phyloP scores from a whole-genome alignment of 345 rosid genomes.

The Brassica cretica region DNA sequence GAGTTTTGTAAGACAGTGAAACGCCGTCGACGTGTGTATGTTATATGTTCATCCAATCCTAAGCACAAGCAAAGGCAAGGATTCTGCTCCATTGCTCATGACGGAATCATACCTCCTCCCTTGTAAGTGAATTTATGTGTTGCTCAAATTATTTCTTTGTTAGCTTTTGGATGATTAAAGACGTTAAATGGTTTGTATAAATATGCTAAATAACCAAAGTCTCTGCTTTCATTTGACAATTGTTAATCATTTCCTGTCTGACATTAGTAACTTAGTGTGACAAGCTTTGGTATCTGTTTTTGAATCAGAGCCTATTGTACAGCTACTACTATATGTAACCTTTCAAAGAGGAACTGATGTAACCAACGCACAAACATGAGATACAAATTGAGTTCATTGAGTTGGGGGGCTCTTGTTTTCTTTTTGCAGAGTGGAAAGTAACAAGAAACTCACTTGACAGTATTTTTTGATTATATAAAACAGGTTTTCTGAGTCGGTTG shows the following conservation, averaged over 20 bases:
- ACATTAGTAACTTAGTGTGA: neutral
- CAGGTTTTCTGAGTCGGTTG: conserved; percentile 50
- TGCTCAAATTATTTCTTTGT: neutral
- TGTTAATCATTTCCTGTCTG: neutral
- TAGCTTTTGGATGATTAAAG: neutral
- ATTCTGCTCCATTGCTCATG: conserved; percentile 52
- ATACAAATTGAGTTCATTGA: neutral
- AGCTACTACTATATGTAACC: neutral
- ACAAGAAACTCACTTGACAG: neutral
- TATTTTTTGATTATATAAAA: neutral
- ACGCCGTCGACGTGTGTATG: conserved; percentile 83
- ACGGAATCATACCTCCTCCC: conserved; percentile 40
- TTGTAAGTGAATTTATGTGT: conserved; percentile 40
- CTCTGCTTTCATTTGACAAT: neutral
- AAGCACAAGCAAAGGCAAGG: conserved; percentile 96
- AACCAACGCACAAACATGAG: conserved; percentile 3
- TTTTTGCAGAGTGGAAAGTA: neutral
- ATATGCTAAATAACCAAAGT: neutral
- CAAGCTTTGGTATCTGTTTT: too few relatives aligned
- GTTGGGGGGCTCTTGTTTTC: neutral
- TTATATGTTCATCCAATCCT: conserved; percentile 71
- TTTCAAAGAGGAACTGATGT: neutral
- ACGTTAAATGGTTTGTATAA: neutral
- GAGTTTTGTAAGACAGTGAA: conserved; percentile 85
- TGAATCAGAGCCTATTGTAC: neutral